These are phyloP conservation scores for Sophora flavescens DNA, from an alignment of 306 rosid species.

Conservation along the genomic window DNA sequence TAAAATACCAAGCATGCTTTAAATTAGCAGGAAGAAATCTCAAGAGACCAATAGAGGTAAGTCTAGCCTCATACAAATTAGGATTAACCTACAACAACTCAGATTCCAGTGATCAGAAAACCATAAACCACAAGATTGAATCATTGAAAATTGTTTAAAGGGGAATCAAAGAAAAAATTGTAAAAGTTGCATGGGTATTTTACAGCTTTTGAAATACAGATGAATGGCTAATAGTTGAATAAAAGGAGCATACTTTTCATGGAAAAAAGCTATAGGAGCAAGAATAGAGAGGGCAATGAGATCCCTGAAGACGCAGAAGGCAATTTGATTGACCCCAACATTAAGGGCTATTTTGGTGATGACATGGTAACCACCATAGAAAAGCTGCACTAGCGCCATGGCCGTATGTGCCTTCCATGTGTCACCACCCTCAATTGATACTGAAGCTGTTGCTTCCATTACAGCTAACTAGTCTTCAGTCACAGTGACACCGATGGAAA, in stretches of 20 bases:
- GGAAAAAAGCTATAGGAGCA: constrained; percentile 76
- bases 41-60: not conserved
- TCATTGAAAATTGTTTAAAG: too few relatives aligned
- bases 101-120: too few relatives aligned
- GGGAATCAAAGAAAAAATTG: too few relatives aligned
- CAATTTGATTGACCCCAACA: constrained; percentile 83
- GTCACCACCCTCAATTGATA: constrained; percentile 48
- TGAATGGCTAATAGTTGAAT: not conserved
- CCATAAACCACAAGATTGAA: too few relatives aligned
- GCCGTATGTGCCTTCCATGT: constrained; percentile 73
- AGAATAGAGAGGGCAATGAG: constrained; percentile 76
- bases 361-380: constrained; percentile 91
- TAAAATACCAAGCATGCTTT: not conserved
- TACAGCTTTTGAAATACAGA: too few relatives aligned
- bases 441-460: constrained; percentile 45
- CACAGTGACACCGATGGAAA: not conserved
- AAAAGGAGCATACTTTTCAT: constrained; percentile 67
- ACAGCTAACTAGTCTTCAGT: constrained; percentile 3
- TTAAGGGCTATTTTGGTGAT: constrained; percentile 92
- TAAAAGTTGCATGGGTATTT: too few relatives aligned
- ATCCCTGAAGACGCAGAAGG: constrained; percentile 82
- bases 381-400: constrained; percentile 77
- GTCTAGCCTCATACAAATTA: too few relatives aligned
- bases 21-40: constrained; percentile 19
- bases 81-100: too few relatives aligned